Evolutionary conservation across 169 alveolate genomes (phyloP), one percentile per base, ranked within the genome.

Genomic region (Babesia caballi): DNA sequence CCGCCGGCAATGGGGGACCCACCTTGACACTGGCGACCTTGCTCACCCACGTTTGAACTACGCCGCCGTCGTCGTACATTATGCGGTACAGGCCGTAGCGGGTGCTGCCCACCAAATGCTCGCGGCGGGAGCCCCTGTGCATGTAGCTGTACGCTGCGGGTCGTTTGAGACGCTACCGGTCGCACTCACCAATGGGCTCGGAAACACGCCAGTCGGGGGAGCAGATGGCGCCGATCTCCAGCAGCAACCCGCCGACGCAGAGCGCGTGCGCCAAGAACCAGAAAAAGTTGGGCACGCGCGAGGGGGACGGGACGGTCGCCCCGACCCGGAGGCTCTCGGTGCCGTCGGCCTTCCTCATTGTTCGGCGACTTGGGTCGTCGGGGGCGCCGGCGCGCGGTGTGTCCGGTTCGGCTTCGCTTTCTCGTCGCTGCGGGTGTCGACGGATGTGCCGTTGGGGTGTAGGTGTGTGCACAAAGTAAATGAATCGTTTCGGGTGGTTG

Each of bases 141-240:
- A 70, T 69, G 54, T 71, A 81, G 72, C 66, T 81, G 73, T 71
- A 81, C 9, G 88, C 87, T 78, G 67, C 58, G 68, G 32, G 14
- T 5, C 7, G 17, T 25, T 47, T 6, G 25, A 5, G 21, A 41
- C 7, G 11, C 32, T 17, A n/a, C 19, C 28, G 38, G 7, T 32
- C 19, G 1, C 49, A 70, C 84, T 72, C 14, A 81, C 88, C 66
- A 19, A 81, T 66, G 0, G 87, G 82, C 3, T 65, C 67, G 8
- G 87, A n/a, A 12, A 19, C 35, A 8, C 88, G 68, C 88, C 88
- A 81, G 63, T 70, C 35, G 21, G 83, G 84, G 35, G 71, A 32
- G 32, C 27, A 51, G 8, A 81, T 69, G 49, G 66, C 51, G 30
- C 12, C 27, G 21, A 56, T 56, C 65, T 67, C 57, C 28, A 54